phyloP scores from a whole-genome alignment of 768 basidiomycete genomes.

The Chalciporus pseudorubinellus region DNA sequence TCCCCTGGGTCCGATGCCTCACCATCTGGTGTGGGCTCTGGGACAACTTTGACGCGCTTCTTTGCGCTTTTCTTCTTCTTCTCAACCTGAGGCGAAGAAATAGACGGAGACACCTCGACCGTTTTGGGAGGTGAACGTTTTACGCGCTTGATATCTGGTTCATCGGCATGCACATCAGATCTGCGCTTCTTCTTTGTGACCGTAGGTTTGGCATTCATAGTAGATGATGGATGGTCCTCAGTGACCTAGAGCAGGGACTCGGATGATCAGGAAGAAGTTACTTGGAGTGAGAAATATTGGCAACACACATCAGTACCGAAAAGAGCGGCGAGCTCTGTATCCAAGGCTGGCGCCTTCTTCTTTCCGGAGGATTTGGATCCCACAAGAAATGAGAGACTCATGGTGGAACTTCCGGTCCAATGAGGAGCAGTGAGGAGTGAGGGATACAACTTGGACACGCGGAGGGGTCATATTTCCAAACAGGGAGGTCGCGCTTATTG shows the following conservation, averaged over 20 bases:
- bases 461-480: no score
- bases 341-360: conserved; percentile 38
- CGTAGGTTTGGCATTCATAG: conserved; percentile 1
- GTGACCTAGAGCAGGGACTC: conserved; percentile 5
- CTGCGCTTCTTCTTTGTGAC: conserved; percentile 14
- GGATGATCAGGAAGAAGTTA: conserved; percentile 12
- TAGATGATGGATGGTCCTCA: conserved; percentile 1
- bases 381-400: conserved; percentile 60
- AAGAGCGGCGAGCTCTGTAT: conserved; percentile 61
- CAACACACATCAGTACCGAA: conserved; percentile 55
- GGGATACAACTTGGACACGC: no score
- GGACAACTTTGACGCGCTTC: conserved; percentile 4
- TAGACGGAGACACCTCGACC: conserved; percentile 17
- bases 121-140: conserved; percentile 5
- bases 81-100: conserved; percentile 19
- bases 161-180: conserved; percentile 12
- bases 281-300: conserved; percentile 4
- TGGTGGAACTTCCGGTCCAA: conserved; percentile 17
- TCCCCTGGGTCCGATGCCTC: not conserved
- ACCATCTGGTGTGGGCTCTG: not conserved
- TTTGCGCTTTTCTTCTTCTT: conserved; percentile 14
- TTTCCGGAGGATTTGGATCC: conserved; percentile 32
- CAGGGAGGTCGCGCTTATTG: no score
- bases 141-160: conserved; percentile 16
- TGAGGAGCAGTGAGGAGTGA: not conserved